A percentile compares a stretch with the other conserved stretches of the same genome.
phyloP scores from a whole-genome alignment of 495 filamentous ascomycete species.

The Cercophora scortea region DNA sequence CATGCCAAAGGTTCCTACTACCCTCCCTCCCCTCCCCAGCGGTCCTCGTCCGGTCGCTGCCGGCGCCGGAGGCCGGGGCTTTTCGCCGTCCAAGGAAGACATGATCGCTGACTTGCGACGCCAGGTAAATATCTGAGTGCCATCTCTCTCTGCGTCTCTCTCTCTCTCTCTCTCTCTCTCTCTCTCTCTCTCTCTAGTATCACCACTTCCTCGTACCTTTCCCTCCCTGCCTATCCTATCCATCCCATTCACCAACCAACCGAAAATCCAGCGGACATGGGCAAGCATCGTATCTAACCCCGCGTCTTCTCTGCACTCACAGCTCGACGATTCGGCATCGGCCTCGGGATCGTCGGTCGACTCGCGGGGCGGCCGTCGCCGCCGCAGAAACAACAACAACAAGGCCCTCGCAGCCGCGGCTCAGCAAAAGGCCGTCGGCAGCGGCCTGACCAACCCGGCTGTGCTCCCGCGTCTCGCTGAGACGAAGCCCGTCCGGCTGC shows the following conservation, averaged over 20 bases:
- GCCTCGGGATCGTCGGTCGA: conserved; percentile 17
- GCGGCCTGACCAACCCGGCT: conserved; percentile 2
- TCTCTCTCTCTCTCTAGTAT: background rate
- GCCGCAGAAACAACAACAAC: conserved; percentile 16
- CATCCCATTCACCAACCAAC: background rate
- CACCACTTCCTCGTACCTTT: background rate
- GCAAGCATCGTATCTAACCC: too few relatives aligned
- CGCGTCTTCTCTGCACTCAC: background rate
- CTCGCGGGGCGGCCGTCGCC: conserved; percentile 17
- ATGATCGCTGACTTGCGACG: conserved; percentile 17
- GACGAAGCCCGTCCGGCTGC: conserved; percentile 26
- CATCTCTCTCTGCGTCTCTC: background rate
- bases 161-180: too few relatives aligned
- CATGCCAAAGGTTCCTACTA: conserved; percentile 22
- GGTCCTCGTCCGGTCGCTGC: conserved; percentile 3
- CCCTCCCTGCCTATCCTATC: background rate
- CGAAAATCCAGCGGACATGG: background rate
- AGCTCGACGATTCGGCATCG: conserved; percentile 23
- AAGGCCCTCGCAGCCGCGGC: conserved; percentile 9
- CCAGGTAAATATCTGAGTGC: conserved; percentile 13
- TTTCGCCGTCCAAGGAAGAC: conserved; percentile 11
- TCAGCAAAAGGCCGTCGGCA: background rate
- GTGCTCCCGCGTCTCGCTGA: conserved; percentile 17
- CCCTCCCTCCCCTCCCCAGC: conserved; percentile 7
- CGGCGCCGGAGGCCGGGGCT: background rate